Conservation (phyloP, 106 monocot genomes). For the Allium cepa region DNA sequence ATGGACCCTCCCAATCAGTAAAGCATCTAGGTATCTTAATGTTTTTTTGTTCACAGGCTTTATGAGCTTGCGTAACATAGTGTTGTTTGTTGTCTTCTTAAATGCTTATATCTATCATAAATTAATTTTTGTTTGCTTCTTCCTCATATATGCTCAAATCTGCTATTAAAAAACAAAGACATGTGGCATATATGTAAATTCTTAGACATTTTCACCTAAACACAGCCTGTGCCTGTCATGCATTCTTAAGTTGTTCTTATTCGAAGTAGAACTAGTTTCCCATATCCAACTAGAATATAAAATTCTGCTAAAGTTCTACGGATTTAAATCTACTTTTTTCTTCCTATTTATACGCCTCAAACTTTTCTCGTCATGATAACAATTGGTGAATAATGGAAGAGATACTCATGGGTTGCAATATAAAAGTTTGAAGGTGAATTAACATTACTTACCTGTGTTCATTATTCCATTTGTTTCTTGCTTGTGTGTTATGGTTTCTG, state of each 20-base stretch:
- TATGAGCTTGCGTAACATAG: conserved; percentile 5
- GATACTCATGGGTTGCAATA: background rate
- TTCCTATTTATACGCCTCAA: too few relatives aligned
- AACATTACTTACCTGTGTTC: too few relatives aligned
- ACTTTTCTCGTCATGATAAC: background rate
- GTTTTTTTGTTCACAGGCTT: conserved; percentile 12
- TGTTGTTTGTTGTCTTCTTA: background rate
- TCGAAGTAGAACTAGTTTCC: conserved; percentile 1
- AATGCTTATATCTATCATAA: background rate
- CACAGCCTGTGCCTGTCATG: conserved; percentile 9
- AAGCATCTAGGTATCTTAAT: conserved; percentile 8
- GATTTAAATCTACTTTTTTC: background rate
- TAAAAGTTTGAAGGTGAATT: conserved; percentile 6
- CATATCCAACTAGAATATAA: background rate
- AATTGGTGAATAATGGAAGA: conserved; percentile 3
- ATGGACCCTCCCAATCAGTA: background rate
- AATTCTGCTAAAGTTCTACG: background rate
- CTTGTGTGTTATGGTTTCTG: too few relatives aligned
- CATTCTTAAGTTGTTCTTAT: background rate
- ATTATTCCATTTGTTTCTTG: too few relatives aligned
- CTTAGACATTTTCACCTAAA: conserved; percentile 8
- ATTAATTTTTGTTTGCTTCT: background rate
- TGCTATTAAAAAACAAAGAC: too few relatives aligned
- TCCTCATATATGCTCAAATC: background rate
- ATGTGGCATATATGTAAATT: background rate